Conservation (phyloP, 495 filamentous ascomycete species). For the Glonium stellatum region DNA sequence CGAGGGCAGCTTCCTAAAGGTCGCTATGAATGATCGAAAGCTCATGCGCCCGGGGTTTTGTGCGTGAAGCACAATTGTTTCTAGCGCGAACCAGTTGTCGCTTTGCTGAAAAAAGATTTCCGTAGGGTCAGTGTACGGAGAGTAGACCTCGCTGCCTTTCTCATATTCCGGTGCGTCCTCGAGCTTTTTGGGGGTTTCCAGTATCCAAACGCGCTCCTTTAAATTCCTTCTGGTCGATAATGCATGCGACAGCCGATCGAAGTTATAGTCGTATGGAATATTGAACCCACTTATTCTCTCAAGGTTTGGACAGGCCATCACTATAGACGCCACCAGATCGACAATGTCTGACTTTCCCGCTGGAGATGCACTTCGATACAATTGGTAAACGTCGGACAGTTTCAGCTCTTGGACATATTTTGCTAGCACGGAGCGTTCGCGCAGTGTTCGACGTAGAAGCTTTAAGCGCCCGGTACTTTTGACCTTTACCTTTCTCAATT, state of each 20-base stretch:
- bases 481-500: constrained; percentile 57
- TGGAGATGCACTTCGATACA: constrained; percentile 34
- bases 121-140: constrained; percentile 55
- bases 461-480: constrained; percentile 63
- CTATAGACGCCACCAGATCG: constrained; percentile 66
- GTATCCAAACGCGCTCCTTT: constrained; percentile 74
- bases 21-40: constrained; percentile 52
- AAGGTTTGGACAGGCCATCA: constrained; percentile 82
- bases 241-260: constrained; percentile 69
- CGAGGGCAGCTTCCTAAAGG: constrained; percentile 59
- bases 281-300: constrained; percentile 67
- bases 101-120: constrained; percentile 66
- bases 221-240: constrained; percentile 67
- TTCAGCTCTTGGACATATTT: constrained; percentile 68
- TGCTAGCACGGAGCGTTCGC: constrained; percentile 61
- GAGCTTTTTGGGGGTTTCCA: constrained; percentile 43
- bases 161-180: constrained; percentile 25
- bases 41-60: constrained; percentile 46
- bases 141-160: constrained; percentile 37
- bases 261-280: constrained; percentile 62
- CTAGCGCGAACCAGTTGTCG: constrained; percentile 60
- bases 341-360: constrained; percentile 55
- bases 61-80: constrained; percentile 70
- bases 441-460: constrained; percentile 68
- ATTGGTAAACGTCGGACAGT: constrained; percentile 54